These are phyloP conservation scores for Ustilago bromivora DNA, from an alignment of 1,284 basidiomycete species.

Conservation along the genomic window DNA sequence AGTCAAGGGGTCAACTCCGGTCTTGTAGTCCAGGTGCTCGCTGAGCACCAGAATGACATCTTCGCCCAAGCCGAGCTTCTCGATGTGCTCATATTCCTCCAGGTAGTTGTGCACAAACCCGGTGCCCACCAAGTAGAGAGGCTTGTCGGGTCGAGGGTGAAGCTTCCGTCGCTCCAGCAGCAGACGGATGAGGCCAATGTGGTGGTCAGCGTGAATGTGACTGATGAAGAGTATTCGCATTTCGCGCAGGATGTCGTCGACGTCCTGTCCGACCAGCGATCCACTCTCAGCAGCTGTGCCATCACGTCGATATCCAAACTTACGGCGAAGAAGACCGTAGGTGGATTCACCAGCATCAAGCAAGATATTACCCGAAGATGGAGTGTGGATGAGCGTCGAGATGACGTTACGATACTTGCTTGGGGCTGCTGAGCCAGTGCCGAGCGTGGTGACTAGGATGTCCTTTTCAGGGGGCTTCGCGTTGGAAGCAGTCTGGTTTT, in stretches of 20 bases:
- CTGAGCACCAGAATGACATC: conserved; percentile 70
- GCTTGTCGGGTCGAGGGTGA: conserved; percentile 28
- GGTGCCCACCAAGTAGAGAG: conserved; percentile 79
- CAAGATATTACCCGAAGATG: conserved; percentile 73
- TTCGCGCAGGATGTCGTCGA: conserved; percentile 73
- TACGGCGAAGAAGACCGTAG: conserved; percentile 84
- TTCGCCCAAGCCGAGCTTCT: conserved; percentile 76
- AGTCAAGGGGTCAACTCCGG: conserved; percentile 47
- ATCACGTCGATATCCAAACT: conserved; percentile 75
- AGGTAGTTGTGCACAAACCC: conserved; percentile 76
- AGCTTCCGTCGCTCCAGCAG: conserved; percentile 81
- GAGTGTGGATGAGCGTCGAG: conserved; percentile 63
- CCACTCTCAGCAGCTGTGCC: conserved; percentile 28
- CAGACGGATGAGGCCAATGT: conserved; percentile 82
- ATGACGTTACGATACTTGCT: conserved; percentile 71
- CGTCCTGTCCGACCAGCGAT: conserved; percentile 28
- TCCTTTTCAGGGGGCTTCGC: conserved; percentile 62
- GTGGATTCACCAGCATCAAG: conserved; percentile 93
- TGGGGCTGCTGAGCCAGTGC: conserved; percentile 88
- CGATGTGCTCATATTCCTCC: conserved; percentile 76
- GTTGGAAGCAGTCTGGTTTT: not conserved
- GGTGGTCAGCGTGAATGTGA: conserved; percentile 93
- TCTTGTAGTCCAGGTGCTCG: conserved; percentile 48
- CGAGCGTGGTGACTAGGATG: conserved; percentile 81
- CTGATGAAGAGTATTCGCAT: conserved; percentile 86